Base-by-base conservation (phyloP, 176 grass and related monocot genomes). In the Guadua angustifolia region DNA sequence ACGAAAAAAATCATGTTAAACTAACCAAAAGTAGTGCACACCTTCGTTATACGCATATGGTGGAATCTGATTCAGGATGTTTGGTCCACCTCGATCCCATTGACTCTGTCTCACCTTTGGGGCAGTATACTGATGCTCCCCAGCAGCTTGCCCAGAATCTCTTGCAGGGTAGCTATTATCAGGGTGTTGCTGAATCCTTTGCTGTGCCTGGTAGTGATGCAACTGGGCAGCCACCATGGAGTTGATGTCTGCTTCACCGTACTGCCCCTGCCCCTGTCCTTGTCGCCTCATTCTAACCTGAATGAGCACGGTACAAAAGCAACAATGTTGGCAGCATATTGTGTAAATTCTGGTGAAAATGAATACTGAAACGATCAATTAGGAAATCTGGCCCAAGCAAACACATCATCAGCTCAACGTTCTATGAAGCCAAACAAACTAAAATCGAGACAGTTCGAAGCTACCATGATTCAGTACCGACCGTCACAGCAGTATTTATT, bases 1-100 rank as follows among this genome's bases (percentile, higher is more conserved):
- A 26, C 2, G 12, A n/a, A 81, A 42, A 32, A 45, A 78, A 82
- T 8, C 12, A n/a, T 5, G 67, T 35, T 5, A 81, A 82, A 85
- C n/a, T 53, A 78, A 85, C 11, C 56, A 91, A 61, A 6, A 72
- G 49, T 51, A 63, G 65, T 33, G 53, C 90, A 56, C 84, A 55
- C 93, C 93, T 86, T 92, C 79, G 2, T 70, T 88, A 63, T 90
- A 95, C 25, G 83, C 42, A 90, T 95, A 85, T 18, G 82, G 51
- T 24, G 83, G 46, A 47, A 90, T 77, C 51, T 90, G 85, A 73
- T 69, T 88, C 47, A 32, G 69, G 16, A 68, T 64, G 38, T 88
- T 90, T 32, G 88, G 65, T 39, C 59, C 90, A 90, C 88, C 93
- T 83, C 45, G 84, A 90, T 92, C 90, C 88, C 93, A 95, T 73